Evolutionary conservation across 768 basidiomycete species (phyloP).

Genomic region (Agrocybe pediades): DNA sequence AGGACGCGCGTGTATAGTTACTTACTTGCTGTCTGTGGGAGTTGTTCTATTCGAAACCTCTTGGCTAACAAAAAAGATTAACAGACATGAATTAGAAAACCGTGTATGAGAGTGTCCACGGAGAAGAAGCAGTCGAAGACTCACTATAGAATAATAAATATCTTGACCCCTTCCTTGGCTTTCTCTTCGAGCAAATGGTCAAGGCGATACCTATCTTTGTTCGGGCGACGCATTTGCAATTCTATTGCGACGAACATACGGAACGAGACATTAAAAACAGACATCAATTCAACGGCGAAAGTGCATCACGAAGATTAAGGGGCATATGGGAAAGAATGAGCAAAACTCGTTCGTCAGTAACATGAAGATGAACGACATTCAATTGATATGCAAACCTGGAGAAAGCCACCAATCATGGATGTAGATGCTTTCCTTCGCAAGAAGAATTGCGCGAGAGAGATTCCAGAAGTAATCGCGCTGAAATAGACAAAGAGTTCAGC

Average conservation of each 20-base stretch:
- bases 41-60: slow-evolving; percentile 97
- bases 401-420: slow-evolving; percentile 99
- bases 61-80: slow-evolving; percentile 52
- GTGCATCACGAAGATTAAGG: not conserved
- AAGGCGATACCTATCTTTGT: slow-evolving; percentile 82
- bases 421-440: slow-evolving; percentile 87
- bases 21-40: slow-evolving; percentile 89
- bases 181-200: slow-evolving; percentile 87
- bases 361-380: not conserved
- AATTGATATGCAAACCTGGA: slow-evolving; percentile 53
- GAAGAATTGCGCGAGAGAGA: slow-evolving; percentile 83
- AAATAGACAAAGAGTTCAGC: slow-evolving; percentile 29
- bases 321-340: not conserved
- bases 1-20: slow-evolving; percentile 7
- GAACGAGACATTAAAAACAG: not conserved
- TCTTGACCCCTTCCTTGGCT: slow-evolving; percentile 94
- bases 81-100: slow-evolving; percentile 7
- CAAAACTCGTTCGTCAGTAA: not conserved
- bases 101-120: not conserved
- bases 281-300: slow-evolving; percentile 4
- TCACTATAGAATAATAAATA: slow-evolving; percentile 93
- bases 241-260: slow-evolving; percentile 41
- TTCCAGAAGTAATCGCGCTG: slow-evolving; percentile 99
- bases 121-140: slow-evolving; percentile 24
- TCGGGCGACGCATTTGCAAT: slow-evolving; percentile 81